phyloP scores from a whole-genome alignment of 805 yeast species.

The Ogataea parapolymorpha region DNA sequence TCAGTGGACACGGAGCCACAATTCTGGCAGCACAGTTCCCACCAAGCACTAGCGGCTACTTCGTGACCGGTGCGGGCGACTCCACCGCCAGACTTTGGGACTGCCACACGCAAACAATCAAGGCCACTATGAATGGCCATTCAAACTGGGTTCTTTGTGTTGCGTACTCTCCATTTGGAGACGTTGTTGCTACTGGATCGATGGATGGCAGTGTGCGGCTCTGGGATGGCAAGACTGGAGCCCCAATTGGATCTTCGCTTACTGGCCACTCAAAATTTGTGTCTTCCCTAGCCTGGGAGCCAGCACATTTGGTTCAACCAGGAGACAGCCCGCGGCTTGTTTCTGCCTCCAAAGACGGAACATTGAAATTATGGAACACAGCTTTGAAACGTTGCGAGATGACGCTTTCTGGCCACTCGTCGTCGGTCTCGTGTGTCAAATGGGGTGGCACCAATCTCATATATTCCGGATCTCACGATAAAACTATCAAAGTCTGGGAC shows the following conservation, averaged over 20 bases:
- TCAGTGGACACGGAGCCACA: slow-evolving; percentile 94
- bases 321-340: slow-evolving; percentile 71
- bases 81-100: slow-evolving; percentile 96
- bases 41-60: slow-evolving; percentile 76
- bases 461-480: slow-evolving; percentile 91
- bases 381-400: slow-evolving; percentile 59
- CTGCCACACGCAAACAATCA: slow-evolving; percentile 90
- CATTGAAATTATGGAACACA: slow-evolving; percentile 87
- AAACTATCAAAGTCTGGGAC: slow-evolving; percentile 91
- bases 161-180: slow-evolving; percentile 89
- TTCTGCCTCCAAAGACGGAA: slow-evolving; percentile 88
- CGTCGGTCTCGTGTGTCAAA: slow-evolving; percentile 90
- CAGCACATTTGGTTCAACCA: slow-evolving; percentile 70
- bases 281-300: slow-evolving; percentile 91
- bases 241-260: slow-evolving; percentile 67
- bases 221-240: slow-evolving; percentile 81
- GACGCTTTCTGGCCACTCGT: slow-evolving; percentile 83
- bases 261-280: slow-evolving; percentile 88
- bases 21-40: slow-evolving; percentile 91
- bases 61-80: slow-evolving; percentile 97
- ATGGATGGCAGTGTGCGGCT: slow-evolving; percentile 88
- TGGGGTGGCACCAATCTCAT: slow-evolving; percentile 91
- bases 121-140: slow-evolving; percentile 78
- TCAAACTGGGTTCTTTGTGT: slow-evolving; percentile 92
- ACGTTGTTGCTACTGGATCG: slow-evolving; percentile 88